These are phyloP conservation scores for Astrothelium macrocarpum DNA, from an alignment of 495 filamentous ascomycete genomes.

Conservation along the genomic window DNA sequence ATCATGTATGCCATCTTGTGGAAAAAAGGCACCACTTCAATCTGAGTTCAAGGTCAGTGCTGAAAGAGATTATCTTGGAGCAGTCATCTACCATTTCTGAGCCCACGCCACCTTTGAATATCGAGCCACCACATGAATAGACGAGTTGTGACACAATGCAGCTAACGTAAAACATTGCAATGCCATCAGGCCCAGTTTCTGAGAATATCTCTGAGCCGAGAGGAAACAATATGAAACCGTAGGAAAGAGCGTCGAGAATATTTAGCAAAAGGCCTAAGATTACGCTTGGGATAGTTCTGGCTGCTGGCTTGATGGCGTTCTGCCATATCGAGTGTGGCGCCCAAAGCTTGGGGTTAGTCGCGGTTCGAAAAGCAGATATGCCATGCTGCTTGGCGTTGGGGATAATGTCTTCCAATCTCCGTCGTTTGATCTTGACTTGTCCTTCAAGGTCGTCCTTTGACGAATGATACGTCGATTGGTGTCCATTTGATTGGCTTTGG, in stretches of 20 bases:
- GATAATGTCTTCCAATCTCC: slow-evolving; percentile 7
- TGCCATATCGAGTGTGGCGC: slow-evolving; percentile 54
- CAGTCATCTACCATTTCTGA: slow-evolving; percentile 72
- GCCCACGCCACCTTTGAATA: slow-evolving; percentile 85
- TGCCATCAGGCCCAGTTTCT: slow-evolving; percentile 77
- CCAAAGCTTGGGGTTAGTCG: slow-evolving; percentile 61
- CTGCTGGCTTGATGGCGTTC: slow-evolving; percentile 53
- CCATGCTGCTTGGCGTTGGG: not conserved
- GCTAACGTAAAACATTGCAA: slow-evolving; percentile 98
- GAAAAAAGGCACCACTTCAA: slow-evolving; percentile 95
- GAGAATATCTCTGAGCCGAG: slow-evolving; percentile 75
- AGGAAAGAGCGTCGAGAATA: slow-evolving; percentile 87
- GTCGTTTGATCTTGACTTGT: slow-evolving; percentile 15
- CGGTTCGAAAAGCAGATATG: slow-evolving; percentile 18
- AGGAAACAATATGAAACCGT: slow-evolving; percentile 95
- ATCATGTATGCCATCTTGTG: slow-evolving; percentile 95
- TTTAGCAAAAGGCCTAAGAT: slow-evolving; percentile 83
- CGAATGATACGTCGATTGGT: not conserved
- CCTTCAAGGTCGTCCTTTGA: slow-evolving; percentile 16
- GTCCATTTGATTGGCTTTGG: not conserved
- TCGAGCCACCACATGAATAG: slow-evolving; percentile 76
- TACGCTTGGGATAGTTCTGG: slow-evolving; percentile 69
- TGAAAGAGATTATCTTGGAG: not conserved
- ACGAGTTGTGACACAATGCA: slow-evolving; percentile 88
- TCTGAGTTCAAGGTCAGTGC: slow-evolving; percentile 38